Evolutionary conservation across 2,329 filamentous ascomycete genomes (phyloP), one percentile per base, ranked within the genome.

Genomic region (Lecanosticta acicola): DNA sequence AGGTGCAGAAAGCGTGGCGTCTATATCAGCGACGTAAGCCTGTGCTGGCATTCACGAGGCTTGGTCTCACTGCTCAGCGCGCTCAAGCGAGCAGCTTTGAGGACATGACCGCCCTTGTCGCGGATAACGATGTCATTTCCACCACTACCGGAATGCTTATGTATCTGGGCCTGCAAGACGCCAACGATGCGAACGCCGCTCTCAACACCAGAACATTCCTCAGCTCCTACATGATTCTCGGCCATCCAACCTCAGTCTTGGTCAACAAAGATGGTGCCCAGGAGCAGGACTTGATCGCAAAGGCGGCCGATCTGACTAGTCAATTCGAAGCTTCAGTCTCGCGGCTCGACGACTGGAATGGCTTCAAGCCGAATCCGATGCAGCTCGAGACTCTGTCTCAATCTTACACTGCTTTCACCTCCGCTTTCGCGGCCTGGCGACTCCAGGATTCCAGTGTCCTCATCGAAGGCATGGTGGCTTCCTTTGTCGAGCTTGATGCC

Each of bases 351-450:
- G 68, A 74, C 1, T 76, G 75, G 54, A 89, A 87, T 63, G 78
- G 77, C 53, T 86, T 81, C 62, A 83, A 77, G 0, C 77, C 83
- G 35, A 81, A 82, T 1, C 78, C 79, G 0, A 77, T 76, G 2
- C 73, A 85, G 33, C 71, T 77, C 21, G 77, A 80, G 43, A 75
- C 77, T 1, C 71, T 93, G 14, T 77, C 83, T 0, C 78, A 87
- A 56, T 75, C 80, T 1, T 87, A 90, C 60, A 79, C 83, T 24
- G 78, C 82, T 0, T 93, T 88, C 56, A 80, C 84, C 57, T 84
- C 85, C 43, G 85, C 85, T 1, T 90, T 93, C 60, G 85, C 87
- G 49, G 81, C 85, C 3, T 93, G 87, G 87, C 88, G 90, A 66
- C 83, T 86, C 1, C 79, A 85, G 42, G 87, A 91, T 62, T 87